These are phyloP conservation scores for Acanthamoeba divionensis DNA, from an alignment of 208 protist species.

Conservation along the genomic window DNA sequence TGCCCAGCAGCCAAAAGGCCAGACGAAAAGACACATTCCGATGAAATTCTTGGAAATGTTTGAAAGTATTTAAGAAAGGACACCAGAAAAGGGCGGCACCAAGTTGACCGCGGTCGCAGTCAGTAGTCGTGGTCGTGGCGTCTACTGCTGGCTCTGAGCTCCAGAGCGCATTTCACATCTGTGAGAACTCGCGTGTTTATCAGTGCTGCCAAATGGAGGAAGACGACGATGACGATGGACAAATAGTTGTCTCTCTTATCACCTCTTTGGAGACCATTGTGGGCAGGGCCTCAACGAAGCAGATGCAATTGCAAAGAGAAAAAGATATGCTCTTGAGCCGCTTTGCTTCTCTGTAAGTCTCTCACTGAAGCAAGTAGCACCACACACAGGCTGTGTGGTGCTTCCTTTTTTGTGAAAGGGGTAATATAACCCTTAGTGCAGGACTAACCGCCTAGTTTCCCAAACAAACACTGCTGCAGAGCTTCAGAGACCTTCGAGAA, in stretches of 20 bases:
- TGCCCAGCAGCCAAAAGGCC: no score
- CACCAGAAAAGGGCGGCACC: no score
- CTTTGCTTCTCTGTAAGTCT: background rate
- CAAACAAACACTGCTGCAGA: background rate
- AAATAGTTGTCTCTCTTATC: background rate
- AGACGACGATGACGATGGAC: background rate
- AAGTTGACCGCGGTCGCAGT: no score
- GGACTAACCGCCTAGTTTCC: no score
- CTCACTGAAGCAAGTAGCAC: background rate
- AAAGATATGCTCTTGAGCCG: slow-evolving; percentile 1
- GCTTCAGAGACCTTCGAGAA: slow-evolving; percentile 1
- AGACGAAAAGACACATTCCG: no score
- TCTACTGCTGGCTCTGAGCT: no score
- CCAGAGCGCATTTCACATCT: no score
- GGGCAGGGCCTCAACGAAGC: background rate
- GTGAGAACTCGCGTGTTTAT: no score
- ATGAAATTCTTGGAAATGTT: no score
- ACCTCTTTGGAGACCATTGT: slow-evolving; percentile 11
- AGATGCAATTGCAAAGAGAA: background rate
- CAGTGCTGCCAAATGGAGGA: background rate
- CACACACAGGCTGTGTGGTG: background rate
- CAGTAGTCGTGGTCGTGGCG: no score
- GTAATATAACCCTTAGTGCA: background rate
- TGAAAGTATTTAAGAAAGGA: no score
- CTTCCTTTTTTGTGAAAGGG: background rate